Conservation (phyloP, 2,329 filamentous ascomycete genomes). For the Torrubiellomyces zombiae region DNA sequence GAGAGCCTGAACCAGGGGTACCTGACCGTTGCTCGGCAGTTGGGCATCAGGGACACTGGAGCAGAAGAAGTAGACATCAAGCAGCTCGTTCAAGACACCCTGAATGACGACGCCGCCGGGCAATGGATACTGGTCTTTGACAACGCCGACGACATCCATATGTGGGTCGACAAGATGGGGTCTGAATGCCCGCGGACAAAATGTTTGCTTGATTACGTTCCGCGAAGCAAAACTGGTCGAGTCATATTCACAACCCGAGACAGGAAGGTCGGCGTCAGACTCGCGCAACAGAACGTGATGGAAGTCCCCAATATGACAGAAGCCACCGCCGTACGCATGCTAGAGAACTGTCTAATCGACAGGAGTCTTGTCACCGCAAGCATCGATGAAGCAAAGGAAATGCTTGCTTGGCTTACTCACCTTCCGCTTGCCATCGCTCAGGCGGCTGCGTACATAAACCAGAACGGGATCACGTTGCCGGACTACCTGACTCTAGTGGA, state of each 20-base stretch:
- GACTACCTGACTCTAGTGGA: constrained; percentile 17
- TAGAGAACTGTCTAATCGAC: constrained; percentile 2
- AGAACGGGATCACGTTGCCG: constrained; percentile 7
- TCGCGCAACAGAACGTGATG: constrained; percentile 2
- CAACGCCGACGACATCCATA: constrained; percentile 5
- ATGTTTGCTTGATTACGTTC: constrained; percentile 3
- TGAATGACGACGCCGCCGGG: constrained; percentile 1
- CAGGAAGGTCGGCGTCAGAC: constrained; percentile 3
- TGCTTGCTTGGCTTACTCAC: constrained; percentile 9
- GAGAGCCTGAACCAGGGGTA: constrained; percentile 2
- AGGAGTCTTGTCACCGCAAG: background rate
- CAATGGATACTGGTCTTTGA: constrained; percentile 4
- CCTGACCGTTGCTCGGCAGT: constrained; percentile 1
- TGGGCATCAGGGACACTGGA: constrained; percentile 1
- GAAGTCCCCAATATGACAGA: constrained; percentile 2
- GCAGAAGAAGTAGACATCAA: constrained; percentile 3
- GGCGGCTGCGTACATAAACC: constrained; percentile 22
- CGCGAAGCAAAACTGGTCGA: constrained; percentile 2
- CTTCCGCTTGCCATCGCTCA: constrained; percentile 21
- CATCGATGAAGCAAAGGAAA: background rate
- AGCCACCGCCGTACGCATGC: constrained; percentile 1
- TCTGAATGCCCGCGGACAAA: background rate
- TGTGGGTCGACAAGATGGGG: constrained; percentile 1
- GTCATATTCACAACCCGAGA: constrained; percentile 4
- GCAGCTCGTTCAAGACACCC: constrained; percentile 2